Percentiles rank a stretch among this genome's conserved stretches.
These are phyloP conservation scores for Telopea speciosissima DNA, from an alignment of 177 flowering plant genomes.

Conservation along the genomic window DNA sequence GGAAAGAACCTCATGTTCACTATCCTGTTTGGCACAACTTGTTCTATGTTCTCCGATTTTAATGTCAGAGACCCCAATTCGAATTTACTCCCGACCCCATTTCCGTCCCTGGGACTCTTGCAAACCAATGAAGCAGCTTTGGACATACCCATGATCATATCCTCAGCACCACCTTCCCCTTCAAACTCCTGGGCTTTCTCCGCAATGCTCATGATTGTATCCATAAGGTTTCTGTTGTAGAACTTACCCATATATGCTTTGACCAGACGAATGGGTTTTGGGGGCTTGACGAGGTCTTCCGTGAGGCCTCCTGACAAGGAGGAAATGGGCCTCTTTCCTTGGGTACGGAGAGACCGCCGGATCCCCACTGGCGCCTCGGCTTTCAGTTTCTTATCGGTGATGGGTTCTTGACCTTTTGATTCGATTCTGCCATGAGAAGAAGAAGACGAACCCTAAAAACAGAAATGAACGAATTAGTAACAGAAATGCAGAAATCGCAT, in stretches of 20 bases:
- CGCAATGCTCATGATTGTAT: constrained; percentile 27
- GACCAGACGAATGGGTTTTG: constrained; percentile 32
- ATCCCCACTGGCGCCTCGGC: constrained; percentile 33
- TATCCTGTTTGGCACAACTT: constrained; percentile 47
- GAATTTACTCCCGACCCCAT: constrained; percentile 9
- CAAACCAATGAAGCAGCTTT: not conserved
- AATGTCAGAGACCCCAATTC: constrained; percentile 22
- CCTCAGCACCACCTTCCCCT: not conserved
- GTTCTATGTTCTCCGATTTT: constrained; percentile 34
- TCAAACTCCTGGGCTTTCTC: constrained; percentile 5
- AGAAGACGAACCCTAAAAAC: not conserved
- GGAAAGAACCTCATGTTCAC: constrained; percentile 33
- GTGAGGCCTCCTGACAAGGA: constrained; percentile 19
- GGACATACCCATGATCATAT: not conserved
- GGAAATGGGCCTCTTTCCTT: constrained; percentile 58
- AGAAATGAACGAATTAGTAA: no score
- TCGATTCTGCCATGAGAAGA: constrained; percentile 28
- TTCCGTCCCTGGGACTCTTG: not conserved
- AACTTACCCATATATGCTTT: constrained; percentile 30
- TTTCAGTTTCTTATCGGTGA: constrained; percentile 44
- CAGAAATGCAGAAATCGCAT: not conserved
- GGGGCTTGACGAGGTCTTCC: constrained; percentile 13
- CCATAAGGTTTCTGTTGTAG: constrained; percentile 27
- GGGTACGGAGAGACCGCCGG: constrained; percentile 61
- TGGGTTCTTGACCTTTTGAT: constrained; percentile 35